Evolutionary conservation across 768 basidiomycete species (phyloP), one percentile per base, ranked within the genome.

Genomic region (Pholiota conissans): DNA sequence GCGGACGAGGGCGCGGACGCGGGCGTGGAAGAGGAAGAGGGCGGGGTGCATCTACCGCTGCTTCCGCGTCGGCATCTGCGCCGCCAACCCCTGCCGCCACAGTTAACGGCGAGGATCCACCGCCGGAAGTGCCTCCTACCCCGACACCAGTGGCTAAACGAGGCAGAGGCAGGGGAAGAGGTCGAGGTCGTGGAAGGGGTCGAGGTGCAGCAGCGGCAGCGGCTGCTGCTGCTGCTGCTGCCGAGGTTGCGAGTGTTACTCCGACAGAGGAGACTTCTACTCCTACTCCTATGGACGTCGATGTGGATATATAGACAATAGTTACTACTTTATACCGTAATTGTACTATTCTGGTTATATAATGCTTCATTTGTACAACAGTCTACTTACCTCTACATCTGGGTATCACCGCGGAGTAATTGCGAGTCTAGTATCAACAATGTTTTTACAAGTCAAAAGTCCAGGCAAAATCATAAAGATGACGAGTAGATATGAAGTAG

Each of bases 241-340:
- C 58, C n/a, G 61, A 65, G 45, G 67, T 66, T 9, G 59, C 62
- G 6, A 58, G 60, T 24, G 63, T 52, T 59, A 67, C 42, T 63
- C 69, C 55, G 51, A 67, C 59, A n/a, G 75, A 76, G 60, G 65
- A 71, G 26, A 72, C 73, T 40, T 68, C 74, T 2, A 70, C 68
- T 50, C 72, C 76, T 28, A 57, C 58, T 24, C 53, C 68, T 3
- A 69, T 67, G 64, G 68, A 69, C 40, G 61, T 70, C 28, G 69
- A 70, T 29, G 60, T 63, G 5, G 67, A 68, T 51, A 47, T 53
- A 27, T 66, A 62, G 37, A 60, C 32, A 29, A 18, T 39, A 20
- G 32, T n/a, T n/a, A n/a, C n/a, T n/a, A n/a, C n/a, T n/a, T 45
- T 52, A 59, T 24, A 55, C 39, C 18, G 42, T 51, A 46, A 29